Base-by-base conservation (phyloP, 2,329 filamentous ascomycete species). In the Sporothrix brunneoviolacea region DNA sequence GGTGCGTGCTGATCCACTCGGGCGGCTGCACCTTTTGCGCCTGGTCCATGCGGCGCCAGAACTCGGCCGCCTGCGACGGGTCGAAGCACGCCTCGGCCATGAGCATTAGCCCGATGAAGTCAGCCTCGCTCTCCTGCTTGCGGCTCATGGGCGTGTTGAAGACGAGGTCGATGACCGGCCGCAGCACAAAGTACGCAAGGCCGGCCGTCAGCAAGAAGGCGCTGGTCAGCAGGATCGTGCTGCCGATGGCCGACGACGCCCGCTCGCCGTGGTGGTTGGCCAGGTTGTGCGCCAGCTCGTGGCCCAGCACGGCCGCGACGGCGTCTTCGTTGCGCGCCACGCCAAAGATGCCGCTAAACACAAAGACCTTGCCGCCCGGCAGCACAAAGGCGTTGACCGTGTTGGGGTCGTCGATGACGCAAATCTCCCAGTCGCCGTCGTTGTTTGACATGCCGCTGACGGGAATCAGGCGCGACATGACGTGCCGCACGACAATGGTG, bases 51-150 rank as follows among this genome's bases (percentile, higher is more conserved):
- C 82, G 68, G 62, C 74, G 65, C 83, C 82, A 88, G 53, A 91
- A 79, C 0, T 70, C 71, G 38, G 84, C 70, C 0, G 86, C 86
- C 54, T 80, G 79, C 12, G 74, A 67, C 1, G 87, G 87, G 54
- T 88, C 75, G 62, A 86, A 91, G 68, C 87, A 91, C 22, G 83
- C 84, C 67, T 88, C 80, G 0, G 86, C 80, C 84, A 91, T 91
- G 76, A 91, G 86, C 76, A 91, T 80, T 30, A 91, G 66, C 0
- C 87, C 87, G 42, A 91, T 88, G 59, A 86, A 88, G 61, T 91
- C 87, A 0, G 87, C 87, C 68, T 91, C 86, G 43, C 74, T 80
- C 71, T 86, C 87, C 68, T 90, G 86, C 61, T 75, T 77, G 43
- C 87, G 72, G 41, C 79, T 80, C 64, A 86, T 86, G 1, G 86